Evolutionary conservation across 2,329 filamentous ascomycete genomes (phyloP).

Genomic region (Hypoxylon sp.): DNA sequence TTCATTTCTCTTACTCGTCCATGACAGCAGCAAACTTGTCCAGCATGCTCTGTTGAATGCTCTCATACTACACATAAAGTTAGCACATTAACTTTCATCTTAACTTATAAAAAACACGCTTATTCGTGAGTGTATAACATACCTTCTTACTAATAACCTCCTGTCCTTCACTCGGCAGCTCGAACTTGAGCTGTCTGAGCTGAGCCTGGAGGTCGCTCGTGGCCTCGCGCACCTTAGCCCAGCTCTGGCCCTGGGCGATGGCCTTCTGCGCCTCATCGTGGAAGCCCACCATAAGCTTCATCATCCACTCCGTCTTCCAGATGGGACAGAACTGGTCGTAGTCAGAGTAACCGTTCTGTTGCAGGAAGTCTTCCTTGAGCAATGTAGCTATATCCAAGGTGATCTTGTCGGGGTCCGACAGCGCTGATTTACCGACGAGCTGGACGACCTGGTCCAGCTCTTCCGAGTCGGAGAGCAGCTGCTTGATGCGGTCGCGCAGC

Average conservation of each 20-base stretch:
- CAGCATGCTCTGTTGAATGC: conserved; percentile 89
- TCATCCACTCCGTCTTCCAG: conserved; percentile 99
- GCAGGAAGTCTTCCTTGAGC: conserved; percentile 98
- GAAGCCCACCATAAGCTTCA: conserved; percentile 99
- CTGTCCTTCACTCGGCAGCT: conserved; percentile 88
- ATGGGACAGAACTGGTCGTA: conserved; percentile 99
- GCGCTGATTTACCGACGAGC: conserved; percentile 95
- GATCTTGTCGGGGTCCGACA: conserved; percentile 98
- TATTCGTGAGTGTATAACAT: conserved; percentile 62
- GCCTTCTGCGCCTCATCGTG: conserved; percentile 98
- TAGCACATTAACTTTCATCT: neutral
- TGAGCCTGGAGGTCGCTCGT: conserved; percentile 88
- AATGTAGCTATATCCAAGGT: conserved; percentile 92
- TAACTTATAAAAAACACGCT: neutral
- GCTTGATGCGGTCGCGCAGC: conserved; percentile 92
- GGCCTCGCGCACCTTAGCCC: conserved; percentile 92
- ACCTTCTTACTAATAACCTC: conserved; percentile 88
- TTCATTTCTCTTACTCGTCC: conserved; percentile 80
- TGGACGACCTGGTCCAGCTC: conserved; percentile 99
- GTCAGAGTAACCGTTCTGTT: conserved; percentile 99
- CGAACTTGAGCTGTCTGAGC: conserved; percentile 96
- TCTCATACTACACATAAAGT: conserved; percentile 79
- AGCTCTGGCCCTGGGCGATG: conserved; percentile 89
- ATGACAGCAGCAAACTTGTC: conserved; percentile 97
- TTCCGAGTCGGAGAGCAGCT: conserved; percentile 93